Conservation (phyloP, 495 filamentous ascomycete species). For the Penicillium pancosmium region DNA sequence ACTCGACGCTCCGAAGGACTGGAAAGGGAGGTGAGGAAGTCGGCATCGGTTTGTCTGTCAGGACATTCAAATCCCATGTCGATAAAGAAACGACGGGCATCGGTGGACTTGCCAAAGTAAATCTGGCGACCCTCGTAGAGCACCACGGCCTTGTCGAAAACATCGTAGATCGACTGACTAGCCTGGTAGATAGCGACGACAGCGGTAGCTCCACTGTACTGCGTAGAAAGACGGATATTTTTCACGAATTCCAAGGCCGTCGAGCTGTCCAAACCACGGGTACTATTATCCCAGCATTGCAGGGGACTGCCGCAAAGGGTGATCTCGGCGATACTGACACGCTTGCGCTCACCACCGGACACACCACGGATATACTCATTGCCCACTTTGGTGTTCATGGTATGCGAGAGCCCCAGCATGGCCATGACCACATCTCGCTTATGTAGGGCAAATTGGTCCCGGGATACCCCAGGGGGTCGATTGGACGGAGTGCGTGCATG, state of each 20-base stretch:
- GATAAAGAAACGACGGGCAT: constrained; percentile 70
- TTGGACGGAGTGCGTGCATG: constrained; percentile 65
- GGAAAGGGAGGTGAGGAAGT: constrained; percentile 82
- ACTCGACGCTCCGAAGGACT: constrained; percentile 68
- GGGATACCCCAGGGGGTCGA: constrained; percentile 60
- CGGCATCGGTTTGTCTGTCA: constrained; percentile 71
- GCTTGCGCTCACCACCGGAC: constrained; percentile 80
- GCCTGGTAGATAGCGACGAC: constrained; percentile 87
- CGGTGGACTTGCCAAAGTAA: constrained; percentile 67
- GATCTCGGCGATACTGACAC: constrained; percentile 78
- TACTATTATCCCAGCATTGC: constrained; percentile 82
- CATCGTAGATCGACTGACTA: constrained; percentile 72
- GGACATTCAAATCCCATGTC: constrained; percentile 78
- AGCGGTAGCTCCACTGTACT: constrained; percentile 65
- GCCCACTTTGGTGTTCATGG: constrained; percentile 74
- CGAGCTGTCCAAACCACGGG: constrained; percentile 77
- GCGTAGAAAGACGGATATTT: constrained; percentile 65
- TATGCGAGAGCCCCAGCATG: constrained; percentile 76
- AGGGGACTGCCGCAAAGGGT: constrained; percentile 66
- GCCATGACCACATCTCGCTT: constrained; percentile 79
- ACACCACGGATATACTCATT: constrained; percentile 82
- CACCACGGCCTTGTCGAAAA: constrained; percentile 77
- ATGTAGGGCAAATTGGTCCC: constrained; percentile 61
- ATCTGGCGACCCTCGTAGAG: constrained; percentile 85
- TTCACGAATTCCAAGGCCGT: constrained; percentile 82